phyloP scores from a whole-genome alignment of 1,139 yeast species.

The Pichia sp. region DNA sequence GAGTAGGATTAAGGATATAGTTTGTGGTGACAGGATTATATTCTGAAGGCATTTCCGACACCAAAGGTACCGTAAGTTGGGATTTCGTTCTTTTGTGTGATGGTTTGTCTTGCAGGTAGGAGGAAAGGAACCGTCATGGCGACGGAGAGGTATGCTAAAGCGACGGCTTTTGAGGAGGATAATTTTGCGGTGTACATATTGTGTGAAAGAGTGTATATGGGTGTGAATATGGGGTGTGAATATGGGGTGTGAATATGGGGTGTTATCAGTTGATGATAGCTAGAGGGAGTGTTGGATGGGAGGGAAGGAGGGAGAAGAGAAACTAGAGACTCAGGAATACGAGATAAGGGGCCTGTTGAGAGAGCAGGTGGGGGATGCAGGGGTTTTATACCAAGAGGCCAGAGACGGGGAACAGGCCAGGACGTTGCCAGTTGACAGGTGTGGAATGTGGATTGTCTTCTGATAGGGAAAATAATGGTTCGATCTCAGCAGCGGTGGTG shows the following conservation, averaged over 20 bases:
- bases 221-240: not conserved
- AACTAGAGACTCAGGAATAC: no score
- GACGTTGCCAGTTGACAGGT: no score
- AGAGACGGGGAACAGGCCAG: no score
- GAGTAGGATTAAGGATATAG: not conserved
- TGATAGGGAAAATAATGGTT: no score
- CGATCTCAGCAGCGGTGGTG: no score
- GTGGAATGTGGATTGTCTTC: no score
- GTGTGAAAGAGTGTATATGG: not conserved
- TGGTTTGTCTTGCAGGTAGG: constrained; percentile 29
- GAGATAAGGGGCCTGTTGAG: no score
- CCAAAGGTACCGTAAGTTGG: constrained; percentile 28
- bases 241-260: not conserved
- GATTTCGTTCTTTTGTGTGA: constrained; percentile 22
- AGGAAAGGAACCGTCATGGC: constrained; percentile 34
- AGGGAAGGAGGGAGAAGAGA: no score
- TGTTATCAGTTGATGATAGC: no score
- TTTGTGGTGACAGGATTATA: constrained; percentile 18
- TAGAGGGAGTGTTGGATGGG: no score
- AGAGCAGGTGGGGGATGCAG: no score
- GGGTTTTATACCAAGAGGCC: no score
- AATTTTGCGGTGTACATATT: constrained; percentile 3
- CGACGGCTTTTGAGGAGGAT: constrained; percentile 20
- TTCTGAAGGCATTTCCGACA: constrained; percentile 31
- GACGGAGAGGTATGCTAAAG: constrained; percentile 29